Base-by-base conservation (phyloP, 805 yeast species). In the Lipomyces anomalus region DNA sequence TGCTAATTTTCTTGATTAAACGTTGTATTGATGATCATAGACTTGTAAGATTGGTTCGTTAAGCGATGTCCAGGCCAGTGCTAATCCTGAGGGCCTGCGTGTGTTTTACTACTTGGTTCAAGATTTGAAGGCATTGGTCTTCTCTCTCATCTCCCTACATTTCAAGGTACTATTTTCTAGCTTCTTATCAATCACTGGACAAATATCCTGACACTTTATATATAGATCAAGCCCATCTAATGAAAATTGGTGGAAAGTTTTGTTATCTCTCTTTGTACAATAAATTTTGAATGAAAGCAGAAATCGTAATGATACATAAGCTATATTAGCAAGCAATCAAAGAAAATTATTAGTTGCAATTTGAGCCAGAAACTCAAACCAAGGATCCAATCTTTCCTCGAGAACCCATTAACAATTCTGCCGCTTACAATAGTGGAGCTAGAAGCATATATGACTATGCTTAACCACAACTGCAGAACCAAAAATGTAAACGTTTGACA, bases 341-440 rank as follows among this genome's bases (percentile, higher is more conserved):
- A n/a, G n/a, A n/a, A n/a, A n/a, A n/a, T n/a, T n/a, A n/a, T n/a
- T n/a, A n/a, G n/a, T n/a, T n/a, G n/a, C n/a, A n/a, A n/a, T n/a
- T n/a, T n/a, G n/a, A n/a, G n/a, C n/a, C n/a, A n/a, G n/a, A n/a
- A 6, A 21, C 39, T 36, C 22, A n/a, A n/a, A 20, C 39, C 30
- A 45, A 92, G 71, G 54, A 92, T 83, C 98, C 98, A 92, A 68
- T 92, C 98, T 57, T 84, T 87, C 53, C 79, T 76, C 2, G 96
- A 85, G 62, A 78, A 92, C 0, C 96, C 97, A 64, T 87, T 92
- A 24, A 92, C 78, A 60, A 86, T 89, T 40, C 80, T 72, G 0
- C 97, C 97, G 58, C 94, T 80, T 1, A 92, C 95, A 22, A 84
- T 90, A 0, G 94, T 78, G 50, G 92, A 72, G 0, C 89, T 92